These are phyloP conservation scores for Mortierella sp. DNA, from an alignment of 371 early-diverging fungal species.

Conservation along the genomic window DNA sequence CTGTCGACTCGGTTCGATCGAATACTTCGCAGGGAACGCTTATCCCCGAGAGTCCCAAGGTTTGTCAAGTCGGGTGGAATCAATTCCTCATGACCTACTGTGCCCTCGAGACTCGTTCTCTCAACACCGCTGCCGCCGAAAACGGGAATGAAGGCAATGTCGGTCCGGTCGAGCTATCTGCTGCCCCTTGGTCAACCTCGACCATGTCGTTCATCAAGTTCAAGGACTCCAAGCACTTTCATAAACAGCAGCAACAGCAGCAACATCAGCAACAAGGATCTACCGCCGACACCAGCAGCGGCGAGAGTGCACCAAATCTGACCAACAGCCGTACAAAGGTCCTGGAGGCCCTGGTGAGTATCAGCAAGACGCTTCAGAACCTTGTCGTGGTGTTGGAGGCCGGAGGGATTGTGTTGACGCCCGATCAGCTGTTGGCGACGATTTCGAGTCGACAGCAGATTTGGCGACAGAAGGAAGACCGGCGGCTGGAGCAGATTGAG, in stretches of 20 bases:
- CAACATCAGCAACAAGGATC: neutral
- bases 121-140: too few relatives aligned
- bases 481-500: neutral
- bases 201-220: neutral
- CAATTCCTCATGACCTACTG: conserved; percentile 10
- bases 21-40: neutral
- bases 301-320: too few relatives aligned
- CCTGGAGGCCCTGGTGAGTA: conserved; percentile 20
- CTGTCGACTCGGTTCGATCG: neutral
- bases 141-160: too few relatives aligned
- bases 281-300: neutral
- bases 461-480: neutral
- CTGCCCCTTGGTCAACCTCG: neutral
- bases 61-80: conserved; percentile 17
- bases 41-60: neutral
- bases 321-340: neutral
- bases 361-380: conserved; percentile 42
- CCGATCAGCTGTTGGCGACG: conserved; percentile 10
- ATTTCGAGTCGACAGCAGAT: conserved; percentile 4
- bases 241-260: neutral
- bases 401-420: conserved; percentile 28
- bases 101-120: neutral
- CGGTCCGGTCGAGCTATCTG: too few relatives aligned
- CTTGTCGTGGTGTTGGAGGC: conserved; percentile 24
- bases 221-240: neutral